These are phyloP conservation scores for Corinectria fuckeliana DNA, from an alignment of 2,329 filamentous ascomycete genomes.

Conservation along the genomic window DNA sequence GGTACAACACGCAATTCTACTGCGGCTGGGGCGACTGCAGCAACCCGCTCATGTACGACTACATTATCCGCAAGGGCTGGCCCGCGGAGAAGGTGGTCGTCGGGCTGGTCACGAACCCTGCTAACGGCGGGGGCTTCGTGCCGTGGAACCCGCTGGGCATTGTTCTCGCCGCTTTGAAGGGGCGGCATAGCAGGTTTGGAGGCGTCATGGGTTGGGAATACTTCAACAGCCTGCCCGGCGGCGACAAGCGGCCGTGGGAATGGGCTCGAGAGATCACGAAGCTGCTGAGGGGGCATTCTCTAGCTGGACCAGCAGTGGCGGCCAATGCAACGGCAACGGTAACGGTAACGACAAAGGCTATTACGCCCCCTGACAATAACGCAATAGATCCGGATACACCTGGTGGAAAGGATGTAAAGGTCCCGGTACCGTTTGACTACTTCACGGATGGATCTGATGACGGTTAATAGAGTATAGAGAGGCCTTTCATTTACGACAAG, in stretches of 20 bases:
- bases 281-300: conserved; percentile 43
- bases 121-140: conserved; percentile 68
- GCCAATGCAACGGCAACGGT: too few relatives aligned
- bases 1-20: conserved; percentile 95
- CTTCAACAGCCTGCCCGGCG: conserved; percentile 79
- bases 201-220: conserved; percentile 97
- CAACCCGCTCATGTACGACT: conserved; percentile 55
- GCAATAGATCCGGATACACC: conserved; percentile 37
- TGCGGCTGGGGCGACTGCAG: conserved; percentile 77
- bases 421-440: conserved; percentile 45
- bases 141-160: conserved; percentile 53
- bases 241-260: conserved; percentile 69
- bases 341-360: not conserved
- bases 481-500: not conserved
- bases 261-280: conserved; percentile 76
- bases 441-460: conserved; percentile 41
- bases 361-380: not conserved
- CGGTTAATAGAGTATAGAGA: conserved; percentile 9
- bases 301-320: not conserved
- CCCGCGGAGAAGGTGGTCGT: conserved; percentile 75
- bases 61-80: conserved; percentile 70
- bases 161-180: conserved; percentile 51
- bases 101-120: conserved; percentile 80
- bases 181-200: conserved; percentile 71
- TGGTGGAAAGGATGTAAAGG: conserved; percentile 35